These are phyloP conservation scores for Xerocomellus amylosporus DNA, from an alignment of 768 basidiomycete genomes.

Conservation along the genomic window DNA sequence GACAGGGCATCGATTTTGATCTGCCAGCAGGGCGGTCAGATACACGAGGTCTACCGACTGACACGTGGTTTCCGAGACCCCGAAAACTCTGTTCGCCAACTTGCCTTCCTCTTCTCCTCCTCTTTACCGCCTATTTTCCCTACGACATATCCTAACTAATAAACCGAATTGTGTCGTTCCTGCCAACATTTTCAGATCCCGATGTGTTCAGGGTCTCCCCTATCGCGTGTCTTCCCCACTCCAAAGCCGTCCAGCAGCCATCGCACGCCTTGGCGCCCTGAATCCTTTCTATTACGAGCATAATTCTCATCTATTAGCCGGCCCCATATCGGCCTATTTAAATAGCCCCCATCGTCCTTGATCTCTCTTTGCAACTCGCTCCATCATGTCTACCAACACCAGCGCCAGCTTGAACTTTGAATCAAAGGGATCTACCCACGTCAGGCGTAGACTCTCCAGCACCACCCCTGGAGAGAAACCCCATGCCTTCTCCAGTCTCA, in stretches of 20 bases:
- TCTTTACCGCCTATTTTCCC: constrained; percentile 7
- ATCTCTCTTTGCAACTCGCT: constrained; percentile 17
- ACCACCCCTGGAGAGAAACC: constrained; percentile 48
- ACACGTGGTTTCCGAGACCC: constrained; percentile 13
- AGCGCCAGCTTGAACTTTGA: constrained; percentile 48
- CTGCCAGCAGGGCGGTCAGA: too few relatives aligned
- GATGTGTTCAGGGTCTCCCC: constrained; percentile 28
- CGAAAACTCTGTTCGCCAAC: constrained; percentile 23
- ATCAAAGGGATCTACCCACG: constrained; percentile 61
- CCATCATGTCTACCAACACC: constrained; percentile 48
- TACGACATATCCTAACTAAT: too few relatives aligned
- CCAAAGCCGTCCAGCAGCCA: background rate
- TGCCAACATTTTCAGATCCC: constrained; percentile 7
- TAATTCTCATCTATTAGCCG: background rate
- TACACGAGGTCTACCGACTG: too few relatives aligned
- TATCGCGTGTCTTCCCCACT: background rate
- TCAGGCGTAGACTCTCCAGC: constrained; percentile 68
- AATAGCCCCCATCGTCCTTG: constrained; percentile 30
- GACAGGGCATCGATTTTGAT: constrained; percentile 36
- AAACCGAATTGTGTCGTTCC: background rate
- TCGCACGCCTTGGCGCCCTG: constrained; percentile 10
- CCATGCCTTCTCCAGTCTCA: constrained; percentile 58
- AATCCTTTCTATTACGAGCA: background rate
- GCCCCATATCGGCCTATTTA: constrained; percentile 19
- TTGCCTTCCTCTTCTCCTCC: background rate